A percentile compares a stretch with the other conserved stretches of the same genome.
phyloP scores from a whole-genome alignment of 495 filamentous ascomycete species.

The Penicillium ochrochloron region DNA sequence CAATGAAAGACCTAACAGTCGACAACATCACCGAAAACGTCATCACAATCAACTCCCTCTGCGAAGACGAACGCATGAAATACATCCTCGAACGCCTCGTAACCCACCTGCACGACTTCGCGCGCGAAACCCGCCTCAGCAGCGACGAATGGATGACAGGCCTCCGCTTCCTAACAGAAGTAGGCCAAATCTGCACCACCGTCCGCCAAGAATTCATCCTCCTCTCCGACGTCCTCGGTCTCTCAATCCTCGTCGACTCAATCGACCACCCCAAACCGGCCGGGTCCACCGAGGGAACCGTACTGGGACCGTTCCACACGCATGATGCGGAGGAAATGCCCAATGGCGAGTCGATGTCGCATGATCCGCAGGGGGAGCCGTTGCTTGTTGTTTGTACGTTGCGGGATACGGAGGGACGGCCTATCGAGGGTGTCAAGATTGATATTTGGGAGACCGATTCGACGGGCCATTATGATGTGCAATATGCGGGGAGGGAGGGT shows the following conservation, averaged over 20 bases:
- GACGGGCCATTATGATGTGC: slow-evolving; percentile 87
- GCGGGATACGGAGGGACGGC: slow-evolving; percentile 67
- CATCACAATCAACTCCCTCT: slow-evolving; percentile 73
- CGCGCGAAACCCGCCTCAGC: slow-evolving; percentile 78
- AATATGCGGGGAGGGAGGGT: slow-evolving; percentile 68
- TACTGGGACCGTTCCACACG: slow-evolving; percentile 93
- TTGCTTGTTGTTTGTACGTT: slow-evolving; percentile 80
- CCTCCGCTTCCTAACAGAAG: slow-evolving; percentile 69
- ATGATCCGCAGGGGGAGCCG: slow-evolving; percentile 61
- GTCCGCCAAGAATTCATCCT: slow-evolving; percentile 93
- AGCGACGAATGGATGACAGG: slow-evolving; percentile 80
- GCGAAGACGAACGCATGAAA: slow-evolving; percentile 64
- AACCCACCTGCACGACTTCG: slow-evolving; percentile 82
- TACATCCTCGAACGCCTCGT: slow-evolving; percentile 77
- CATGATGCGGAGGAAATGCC: slow-evolving; percentile 74
- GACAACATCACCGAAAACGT: slow-evolving; percentile 86
- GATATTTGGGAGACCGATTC: slow-evolving; percentile 96
- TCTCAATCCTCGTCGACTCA: slow-evolving; percentile 85
- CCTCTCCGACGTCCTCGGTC: slow-evolving; percentile 86
- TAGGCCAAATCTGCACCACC: slow-evolving; percentile 73
- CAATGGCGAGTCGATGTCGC: slow-evolving; percentile 71
- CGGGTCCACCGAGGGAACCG: slow-evolving; percentile 79
- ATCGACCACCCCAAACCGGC: slow-evolving; percentile 91
- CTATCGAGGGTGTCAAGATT: slow-evolving; percentile 72
- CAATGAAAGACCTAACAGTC: slow-evolving; percentile 73